Conservation (phyloP, 495 filamentous ascomycete species). For the Aspergillus saccharolyticus region DNA sequence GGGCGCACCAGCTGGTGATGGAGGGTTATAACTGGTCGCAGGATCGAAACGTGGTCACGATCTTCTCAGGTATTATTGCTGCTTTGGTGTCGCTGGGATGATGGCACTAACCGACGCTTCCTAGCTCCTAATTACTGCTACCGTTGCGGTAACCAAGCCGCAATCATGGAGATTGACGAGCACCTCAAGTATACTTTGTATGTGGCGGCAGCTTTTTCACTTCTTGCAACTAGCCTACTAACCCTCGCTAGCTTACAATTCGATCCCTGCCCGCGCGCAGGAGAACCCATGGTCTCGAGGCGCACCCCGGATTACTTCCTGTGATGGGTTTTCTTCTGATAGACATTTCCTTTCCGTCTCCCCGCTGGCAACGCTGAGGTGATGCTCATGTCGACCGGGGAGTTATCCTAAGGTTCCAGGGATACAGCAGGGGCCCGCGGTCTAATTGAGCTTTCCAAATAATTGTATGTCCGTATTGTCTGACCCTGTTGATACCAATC, state of each 20-base stretch:
- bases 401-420: constrained; percentile 18
- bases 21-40: constrained; percentile 98
- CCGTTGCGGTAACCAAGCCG: constrained; percentile 96
- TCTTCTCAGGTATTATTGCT: constrained; percentile 81
- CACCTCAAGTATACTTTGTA: constrained; percentile 99
- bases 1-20: constrained; percentile 96
- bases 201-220: constrained; percentile 32
- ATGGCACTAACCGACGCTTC: constrained; percentile 8
- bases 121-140: constrained; percentile 96
- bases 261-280: constrained; percentile 94
- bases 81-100: neutral
- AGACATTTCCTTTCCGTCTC: constrained; percentile 32
- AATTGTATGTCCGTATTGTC: constrained; percentile 39
- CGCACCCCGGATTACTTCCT: constrained; percentile 98
- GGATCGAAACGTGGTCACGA: constrained; percentile 95
- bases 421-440: constrained; percentile 25
- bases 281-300: constrained; percentile 98
- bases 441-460: constrained; percentile 19
- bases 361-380: constrained; percentile 19
- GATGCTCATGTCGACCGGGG: constrained; percentile 17
- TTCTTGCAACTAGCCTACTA: constrained; percentile 9
- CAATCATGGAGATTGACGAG: constrained; percentile 99
- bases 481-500: constrained; percentile 46
- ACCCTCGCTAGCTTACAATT: constrained; percentile 79
- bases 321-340: constrained; percentile 44